Conservation (phyloP, 73 alveolate species). For the Paramecium pentaurelia region DNA sequence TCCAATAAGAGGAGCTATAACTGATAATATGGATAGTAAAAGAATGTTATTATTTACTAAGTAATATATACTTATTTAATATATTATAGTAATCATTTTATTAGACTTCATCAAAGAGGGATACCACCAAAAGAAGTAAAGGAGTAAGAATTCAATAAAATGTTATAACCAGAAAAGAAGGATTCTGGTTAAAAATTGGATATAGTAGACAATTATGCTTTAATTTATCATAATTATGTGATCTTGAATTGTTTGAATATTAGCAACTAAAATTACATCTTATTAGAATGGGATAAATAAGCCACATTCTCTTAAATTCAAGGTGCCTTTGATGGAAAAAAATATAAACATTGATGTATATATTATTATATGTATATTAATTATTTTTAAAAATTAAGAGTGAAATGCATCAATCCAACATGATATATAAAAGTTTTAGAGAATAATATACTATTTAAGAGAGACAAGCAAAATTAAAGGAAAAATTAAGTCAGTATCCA, state of each 20-base stretch:
- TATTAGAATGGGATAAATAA: constrained; percentile 22
- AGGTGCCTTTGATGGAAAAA: constrained; percentile 20
- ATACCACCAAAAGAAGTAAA: neutral
- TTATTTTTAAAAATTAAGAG: neutral
- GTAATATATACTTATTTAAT: neutral
- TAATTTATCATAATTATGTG: neutral
- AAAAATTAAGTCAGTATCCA: neutral
- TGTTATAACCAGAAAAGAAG: neutral
- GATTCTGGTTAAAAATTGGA: neutral
- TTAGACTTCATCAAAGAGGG: constrained; percentile 29
- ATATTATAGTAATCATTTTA: neutral
- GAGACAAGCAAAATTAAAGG: neutral
- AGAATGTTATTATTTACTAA: constrained; percentile 9
- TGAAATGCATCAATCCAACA: neutral
- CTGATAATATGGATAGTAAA: neutral
- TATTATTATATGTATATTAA: neutral
- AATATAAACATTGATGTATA: constrained; percentile 15
- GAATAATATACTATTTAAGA: neutral
- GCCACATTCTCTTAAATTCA: neutral
- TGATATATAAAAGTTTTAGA: neutral
- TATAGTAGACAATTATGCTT: neutral
- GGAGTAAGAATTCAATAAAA: neutral
- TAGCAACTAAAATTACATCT: neutral
- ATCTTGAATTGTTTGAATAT: neutral
- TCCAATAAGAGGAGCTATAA: constrained; percentile 36